Evolutionary conservation across 257 asterid genomes (phyloP).

Genomic region (Solanum sitiens): DNA sequence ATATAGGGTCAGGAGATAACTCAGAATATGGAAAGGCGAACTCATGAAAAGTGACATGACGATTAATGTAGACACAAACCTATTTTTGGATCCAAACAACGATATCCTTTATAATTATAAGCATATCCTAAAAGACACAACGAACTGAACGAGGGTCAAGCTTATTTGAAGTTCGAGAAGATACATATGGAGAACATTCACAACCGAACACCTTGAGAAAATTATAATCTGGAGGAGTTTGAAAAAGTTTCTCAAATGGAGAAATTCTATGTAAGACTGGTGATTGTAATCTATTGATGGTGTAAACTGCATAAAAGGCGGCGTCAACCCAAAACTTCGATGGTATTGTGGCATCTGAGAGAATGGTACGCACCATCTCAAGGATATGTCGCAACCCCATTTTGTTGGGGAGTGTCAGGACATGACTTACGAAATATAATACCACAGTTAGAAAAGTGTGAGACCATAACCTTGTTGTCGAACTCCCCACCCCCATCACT

Average conservation of each 20-base stretch:
- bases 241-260: neutral
- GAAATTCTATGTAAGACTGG: neutral
- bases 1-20: neutral
- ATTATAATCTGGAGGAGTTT: neutral
- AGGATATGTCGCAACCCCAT: too few species aligned
- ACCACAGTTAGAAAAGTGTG: too few species aligned
- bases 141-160: neutral
- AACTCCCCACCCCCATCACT: too few species aligned
- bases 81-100: neutral
- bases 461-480: too few species aligned
- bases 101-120: neutral
- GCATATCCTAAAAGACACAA: neutral
- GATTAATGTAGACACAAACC: neutral
- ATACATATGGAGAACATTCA: neutral
- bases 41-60: neutral
- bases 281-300: neutral
- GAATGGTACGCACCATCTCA: too few species aligned
- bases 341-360: too few species aligned
- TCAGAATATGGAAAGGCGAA: neutral
- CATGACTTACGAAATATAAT: too few species aligned
- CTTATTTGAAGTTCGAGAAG: neutral
- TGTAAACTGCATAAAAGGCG: neutral
- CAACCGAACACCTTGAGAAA: neutral
- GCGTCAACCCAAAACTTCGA: too few species aligned
- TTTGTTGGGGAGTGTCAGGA: too few species aligned